phyloP scores from a whole-genome alignment of 345 rosid genomes.

The Crucihimalaya himalaica region DNA sequence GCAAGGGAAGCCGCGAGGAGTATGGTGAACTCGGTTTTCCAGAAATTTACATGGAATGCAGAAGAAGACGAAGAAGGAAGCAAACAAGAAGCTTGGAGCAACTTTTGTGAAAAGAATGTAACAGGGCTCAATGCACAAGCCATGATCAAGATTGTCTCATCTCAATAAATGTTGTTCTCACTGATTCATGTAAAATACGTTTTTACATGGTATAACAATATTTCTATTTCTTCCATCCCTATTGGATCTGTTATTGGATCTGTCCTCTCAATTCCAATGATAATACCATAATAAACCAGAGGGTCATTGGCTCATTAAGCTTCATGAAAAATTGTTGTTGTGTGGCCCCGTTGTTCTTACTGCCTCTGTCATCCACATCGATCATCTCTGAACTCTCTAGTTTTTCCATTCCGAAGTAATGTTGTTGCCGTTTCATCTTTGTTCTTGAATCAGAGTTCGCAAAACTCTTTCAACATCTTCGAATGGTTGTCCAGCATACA shows the following conservation, averaged over 20 bases:
- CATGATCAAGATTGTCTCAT: slow-evolving; percentile 56
- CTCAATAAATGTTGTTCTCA: slow-evolving; percentile 22
- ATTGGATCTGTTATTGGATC: neutral
- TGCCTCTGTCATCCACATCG: neutral
- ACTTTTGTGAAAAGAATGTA: slow-evolving; percentile 68
- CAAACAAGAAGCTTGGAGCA: slow-evolving; percentile 71
- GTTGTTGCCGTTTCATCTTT: slow-evolving; percentile 3
- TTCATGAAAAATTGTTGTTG: neutral
- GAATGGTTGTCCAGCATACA: slow-evolving; percentile 79
- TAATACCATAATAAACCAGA: neutral
- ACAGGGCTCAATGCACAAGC: slow-evolving; percentile 66
- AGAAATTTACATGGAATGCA: slow-evolving; percentile 48
- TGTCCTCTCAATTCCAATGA: neutral
- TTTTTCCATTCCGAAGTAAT: slow-evolving; percentile 5
- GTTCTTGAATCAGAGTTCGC: slow-evolving; percentile 50
- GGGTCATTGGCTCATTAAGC: neutral
- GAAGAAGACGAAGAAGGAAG: slow-evolving; percentile 57
- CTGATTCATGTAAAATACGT: slow-evolving; percentile 31
- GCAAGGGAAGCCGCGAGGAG: slow-evolving; percentile 90
- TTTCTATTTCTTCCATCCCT: neutral
- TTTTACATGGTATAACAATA: slow-evolving; percentile 24
- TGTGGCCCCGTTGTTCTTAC: neutral
- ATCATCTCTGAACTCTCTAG: neutral
- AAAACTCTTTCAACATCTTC: slow-evolving; percentile 69
- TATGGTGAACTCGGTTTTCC: slow-evolving; percentile 46